A percentile compares a stretch with the other conserved stretches of the same genome.
Evolutionary conservation across 2,329 filamentous ascomycete genomes (phyloP).

Genomic region (Sporothrix dimorphospora): DNA sequence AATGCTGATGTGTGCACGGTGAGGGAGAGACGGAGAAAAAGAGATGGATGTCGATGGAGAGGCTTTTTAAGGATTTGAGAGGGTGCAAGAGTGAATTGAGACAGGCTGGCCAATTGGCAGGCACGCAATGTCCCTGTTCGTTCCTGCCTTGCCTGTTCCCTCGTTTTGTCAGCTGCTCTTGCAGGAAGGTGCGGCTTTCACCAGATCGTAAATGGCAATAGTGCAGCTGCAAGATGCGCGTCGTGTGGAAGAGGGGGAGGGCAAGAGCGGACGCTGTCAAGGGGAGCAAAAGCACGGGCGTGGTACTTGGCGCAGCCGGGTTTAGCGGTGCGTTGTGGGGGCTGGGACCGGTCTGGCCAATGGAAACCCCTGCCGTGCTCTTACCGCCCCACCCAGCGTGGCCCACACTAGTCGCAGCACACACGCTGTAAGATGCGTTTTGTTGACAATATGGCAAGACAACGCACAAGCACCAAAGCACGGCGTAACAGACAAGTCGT

Average conservation of each 20-base stretch:
- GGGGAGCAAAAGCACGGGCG: background rate
- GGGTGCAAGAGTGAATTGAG: background rate
- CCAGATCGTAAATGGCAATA: conserved; percentile 13
- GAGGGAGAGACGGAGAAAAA: background rate
- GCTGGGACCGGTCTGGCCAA: background rate
- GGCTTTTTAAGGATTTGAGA: background rate
- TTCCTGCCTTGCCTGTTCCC: background rate
- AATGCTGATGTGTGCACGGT: background rate
- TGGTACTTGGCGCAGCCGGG: background rate
- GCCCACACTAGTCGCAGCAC: background rate
- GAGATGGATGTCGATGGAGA: background rate
- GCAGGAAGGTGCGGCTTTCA: background rate
- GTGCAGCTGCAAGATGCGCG: conserved; percentile 2
- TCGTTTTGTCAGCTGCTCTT: background rate
- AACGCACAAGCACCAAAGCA: background rate
- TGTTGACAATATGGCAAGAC: conserved; percentile 8
- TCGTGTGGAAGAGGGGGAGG: background rate
- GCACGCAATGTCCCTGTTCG: background rate
- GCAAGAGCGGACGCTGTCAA: background rate
- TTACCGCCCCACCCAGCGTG: background rate
- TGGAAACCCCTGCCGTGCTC: background rate
- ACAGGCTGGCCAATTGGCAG: background rate
- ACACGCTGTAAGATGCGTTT: conserved; percentile 5
- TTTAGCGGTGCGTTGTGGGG: conserved; percentile 4
- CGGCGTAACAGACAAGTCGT: background rate